Conservation (phyloP, 2,329 filamentous ascomycete genomes). For the Sordariomycetes sp. region DNA sequence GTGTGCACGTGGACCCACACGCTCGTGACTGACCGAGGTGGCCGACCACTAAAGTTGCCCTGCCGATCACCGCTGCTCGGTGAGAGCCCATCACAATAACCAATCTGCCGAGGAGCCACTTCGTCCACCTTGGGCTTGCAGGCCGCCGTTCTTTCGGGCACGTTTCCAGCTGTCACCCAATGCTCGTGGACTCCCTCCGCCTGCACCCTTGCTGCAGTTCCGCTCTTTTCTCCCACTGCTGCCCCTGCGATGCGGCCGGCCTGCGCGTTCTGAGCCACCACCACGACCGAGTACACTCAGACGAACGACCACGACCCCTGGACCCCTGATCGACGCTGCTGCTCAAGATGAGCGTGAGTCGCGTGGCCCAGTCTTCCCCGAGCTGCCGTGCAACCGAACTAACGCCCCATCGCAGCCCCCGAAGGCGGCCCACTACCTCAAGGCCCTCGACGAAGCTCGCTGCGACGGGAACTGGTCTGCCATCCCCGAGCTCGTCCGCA, state of each 20-base stretch:
- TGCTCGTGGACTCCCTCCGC: background rate
- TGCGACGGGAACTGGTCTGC: slow-evolving; percentile 82
- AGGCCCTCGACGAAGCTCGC: slow-evolving; percentile 73
- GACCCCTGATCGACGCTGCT: background rate
- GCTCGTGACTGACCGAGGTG: background rate
- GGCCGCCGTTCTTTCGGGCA: background rate
- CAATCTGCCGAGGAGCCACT: background rate
- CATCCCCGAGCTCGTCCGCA: slow-evolving; percentile 80
- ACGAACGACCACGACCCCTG: background rate
- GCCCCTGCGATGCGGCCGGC: background rate
- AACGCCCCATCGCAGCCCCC: slow-evolving; percentile 11
- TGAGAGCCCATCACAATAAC: background rate
- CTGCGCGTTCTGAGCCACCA: background rate
- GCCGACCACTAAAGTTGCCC: background rate
- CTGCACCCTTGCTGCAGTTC: background rate
- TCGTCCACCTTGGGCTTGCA: background rate
- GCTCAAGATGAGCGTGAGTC: slow-evolving; percentile 3
- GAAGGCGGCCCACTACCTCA: slow-evolving; percentile 76
- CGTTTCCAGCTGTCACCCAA: background rate
- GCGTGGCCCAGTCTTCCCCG: background rate
- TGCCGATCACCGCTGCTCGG: background rate
- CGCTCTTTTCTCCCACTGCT: background rate
- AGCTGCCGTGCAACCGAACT: background rate
- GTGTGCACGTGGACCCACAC: background rate
- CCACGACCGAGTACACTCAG: background rate